Conservation (phyloP, 805 yeast genomes). For the Candida glaebosa region DNA sequence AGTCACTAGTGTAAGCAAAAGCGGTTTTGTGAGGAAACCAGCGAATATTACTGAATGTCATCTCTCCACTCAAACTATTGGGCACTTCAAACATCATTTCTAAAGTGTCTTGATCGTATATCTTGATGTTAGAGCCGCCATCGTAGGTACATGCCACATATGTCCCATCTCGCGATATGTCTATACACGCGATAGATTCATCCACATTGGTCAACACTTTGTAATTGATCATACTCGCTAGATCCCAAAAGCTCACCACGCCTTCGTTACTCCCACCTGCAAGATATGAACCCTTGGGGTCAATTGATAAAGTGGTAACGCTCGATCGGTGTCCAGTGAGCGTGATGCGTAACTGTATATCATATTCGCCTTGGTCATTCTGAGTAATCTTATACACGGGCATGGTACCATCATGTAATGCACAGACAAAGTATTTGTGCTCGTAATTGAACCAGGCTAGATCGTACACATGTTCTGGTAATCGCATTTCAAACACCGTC, state of each 20-base stretch:
- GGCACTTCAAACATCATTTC: slow-evolving; percentile 29
- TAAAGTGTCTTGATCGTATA: slow-evolving; percentile 31
- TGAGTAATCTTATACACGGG: slow-evolving; percentile 18
- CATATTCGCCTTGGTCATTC: slow-evolving; percentile 6
- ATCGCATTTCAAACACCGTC: slow-evolving; percentile 18
- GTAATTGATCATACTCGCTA: slow-evolving; percentile 32
- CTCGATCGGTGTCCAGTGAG: slow-evolving; percentile 49
- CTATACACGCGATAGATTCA: slow-evolving; percentile 39
- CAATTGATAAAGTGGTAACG: slow-evolving; percentile 44
- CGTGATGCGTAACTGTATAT: slow-evolving; percentile 12
- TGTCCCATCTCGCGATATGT: slow-evolving; percentile 44
- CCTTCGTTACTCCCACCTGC: slow-evolving; percentile 60
- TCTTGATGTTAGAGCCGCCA: slow-evolving; percentile 34
- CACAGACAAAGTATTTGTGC: slow-evolving; percentile 30
- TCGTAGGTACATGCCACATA: slow-evolving; percentile 45
- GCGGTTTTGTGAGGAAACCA: slow-evolving; percentile 37
- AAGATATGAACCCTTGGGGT: slow-evolving; percentile 49
- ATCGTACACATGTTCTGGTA: slow-evolving; percentile 33
- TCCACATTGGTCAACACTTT: slow-evolving; percentile 38
- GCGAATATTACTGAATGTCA: slow-evolving; percentile 22
- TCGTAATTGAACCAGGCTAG: slow-evolving; percentile 46
- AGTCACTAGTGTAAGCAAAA: slow-evolving; percentile 27
- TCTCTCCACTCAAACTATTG: slow-evolving; percentile 25
- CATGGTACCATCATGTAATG: slow-evolving; percentile 46
- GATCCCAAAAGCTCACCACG: slow-evolving; percentile 48